These are phyloP conservation scores for Pelargonium australe DNA, from an alignment of 441 rosid species.

Conservation along the genomic window DNA sequence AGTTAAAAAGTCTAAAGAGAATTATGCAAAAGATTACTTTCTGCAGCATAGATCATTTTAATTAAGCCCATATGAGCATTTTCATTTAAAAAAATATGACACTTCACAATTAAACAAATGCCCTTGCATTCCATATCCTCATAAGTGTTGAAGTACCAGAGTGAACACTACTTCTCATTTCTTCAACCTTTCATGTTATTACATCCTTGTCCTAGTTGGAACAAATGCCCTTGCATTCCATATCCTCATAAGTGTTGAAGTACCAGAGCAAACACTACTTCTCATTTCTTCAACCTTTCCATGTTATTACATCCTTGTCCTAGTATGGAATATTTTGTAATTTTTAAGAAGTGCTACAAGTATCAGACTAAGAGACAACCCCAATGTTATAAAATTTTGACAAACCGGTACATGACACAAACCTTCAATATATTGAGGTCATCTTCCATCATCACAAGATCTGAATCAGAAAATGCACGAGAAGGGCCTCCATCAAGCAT, in stretches of 20 bases:
- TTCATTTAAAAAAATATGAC: not conserved
- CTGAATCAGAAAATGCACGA: slow-evolving; percentile 84
- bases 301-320: slow-evolving; percentile 1
- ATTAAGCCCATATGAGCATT: not conserved
- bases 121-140: not conserved
- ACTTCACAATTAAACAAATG: not conserved
- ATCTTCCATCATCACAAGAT: slow-evolving; percentile 70
- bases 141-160: not conserved
- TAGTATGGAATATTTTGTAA: not conserved
- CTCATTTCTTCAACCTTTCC: not conserved
- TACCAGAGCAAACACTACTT: not conserved
- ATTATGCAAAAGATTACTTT: not conserved
- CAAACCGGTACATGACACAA: slow-evolving; percentile 2
- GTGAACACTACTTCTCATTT: not conserved
- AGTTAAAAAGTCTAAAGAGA: not conserved
- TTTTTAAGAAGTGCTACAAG: not conserved
- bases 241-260: not conserved
- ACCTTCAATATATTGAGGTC: slow-evolving; percentile 80
- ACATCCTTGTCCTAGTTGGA: slow-evolving; percentile 5
- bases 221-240: not conserved
- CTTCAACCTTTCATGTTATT: not conserved
- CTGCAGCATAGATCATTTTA: not conserved
- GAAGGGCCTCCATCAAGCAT: slow-evolving; percentile 96
- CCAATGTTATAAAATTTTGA: not conserved
- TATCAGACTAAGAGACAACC: not conserved